Conservation (phyloP, 257 asterid genomes). For the Salvia hispanica region DNA sequence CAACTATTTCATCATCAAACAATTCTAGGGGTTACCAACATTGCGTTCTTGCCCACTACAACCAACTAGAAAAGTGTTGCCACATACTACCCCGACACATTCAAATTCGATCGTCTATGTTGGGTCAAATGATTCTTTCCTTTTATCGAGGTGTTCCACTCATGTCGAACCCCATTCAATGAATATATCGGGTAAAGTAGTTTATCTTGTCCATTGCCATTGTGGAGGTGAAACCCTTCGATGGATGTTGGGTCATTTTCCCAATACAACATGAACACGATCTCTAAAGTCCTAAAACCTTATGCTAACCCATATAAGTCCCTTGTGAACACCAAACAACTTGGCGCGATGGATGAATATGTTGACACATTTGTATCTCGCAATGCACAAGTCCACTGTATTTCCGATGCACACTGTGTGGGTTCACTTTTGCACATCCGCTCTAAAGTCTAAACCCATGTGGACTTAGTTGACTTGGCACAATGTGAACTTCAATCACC, state of each 20-base stretch:
- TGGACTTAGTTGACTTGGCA: background rate
- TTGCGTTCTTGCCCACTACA: background rate
- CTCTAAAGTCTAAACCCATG: background rate
- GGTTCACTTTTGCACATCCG: slow-evolving; percentile 1
- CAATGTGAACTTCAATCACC: background rate
- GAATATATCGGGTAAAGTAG: background rate
- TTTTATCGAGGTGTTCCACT: background rate
- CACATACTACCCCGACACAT: background rate
- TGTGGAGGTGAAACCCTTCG: background rate
- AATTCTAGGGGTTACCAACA: no score
- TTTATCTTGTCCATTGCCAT: background rate
- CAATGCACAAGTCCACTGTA: background rate
- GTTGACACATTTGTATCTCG: background rate
- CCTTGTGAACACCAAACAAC: background rate
- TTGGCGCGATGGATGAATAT: background rate
- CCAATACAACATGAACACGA: background rate
- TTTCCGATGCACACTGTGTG: background rate
- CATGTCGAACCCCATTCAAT: background rate
- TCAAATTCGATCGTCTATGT: background rate
- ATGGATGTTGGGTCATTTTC: background rate
- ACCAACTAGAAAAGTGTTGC: background rate
- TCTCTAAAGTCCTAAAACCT: background rate
- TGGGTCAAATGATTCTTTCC: background rate
- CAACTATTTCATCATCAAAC: no score
- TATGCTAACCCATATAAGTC: background rate